Percentiles rank a stretch among this genome's conserved stretches.
These are phyloP conservation scores for Parietaria judaica DNA, from an alignment of 306 rosid genomes.

Conservation along the genomic window DNA sequence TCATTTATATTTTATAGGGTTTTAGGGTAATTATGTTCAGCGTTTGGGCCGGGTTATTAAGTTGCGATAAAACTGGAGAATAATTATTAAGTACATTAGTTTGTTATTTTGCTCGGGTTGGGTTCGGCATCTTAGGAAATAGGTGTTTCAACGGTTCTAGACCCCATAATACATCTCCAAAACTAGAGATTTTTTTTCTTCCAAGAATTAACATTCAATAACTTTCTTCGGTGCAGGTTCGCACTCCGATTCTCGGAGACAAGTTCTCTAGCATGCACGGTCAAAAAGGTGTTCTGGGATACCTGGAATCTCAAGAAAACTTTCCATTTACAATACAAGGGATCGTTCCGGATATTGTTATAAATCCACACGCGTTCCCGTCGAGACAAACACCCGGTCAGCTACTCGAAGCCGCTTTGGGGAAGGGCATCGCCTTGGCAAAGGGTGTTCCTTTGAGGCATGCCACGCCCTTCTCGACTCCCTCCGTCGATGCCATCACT, in stretches of 20 bases:
- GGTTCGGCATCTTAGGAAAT: too few relatives aligned
- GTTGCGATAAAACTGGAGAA: too few relatives aligned
- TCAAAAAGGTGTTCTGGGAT: slow-evolving; percentile 97
- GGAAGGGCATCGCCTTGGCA: slow-evolving; percentile 76
- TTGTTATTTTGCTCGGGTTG: too few relatives aligned
- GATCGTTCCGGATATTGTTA: slow-evolving; percentile 91
- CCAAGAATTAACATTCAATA: not conserved
- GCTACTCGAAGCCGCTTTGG: slow-evolving; percentile 90
- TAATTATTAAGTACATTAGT: too few relatives aligned
- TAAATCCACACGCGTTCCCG: slow-evolving; percentile 97
- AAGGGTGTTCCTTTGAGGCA: slow-evolving; percentile 45
- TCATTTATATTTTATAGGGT: not conserved
- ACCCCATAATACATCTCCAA: too few relatives aligned
- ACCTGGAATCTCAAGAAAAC: slow-evolving; percentile 85
- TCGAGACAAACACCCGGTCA: slow-evolving; percentile 98
- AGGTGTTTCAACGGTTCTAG: too few relatives aligned
- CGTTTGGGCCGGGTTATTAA: too few relatives aligned
- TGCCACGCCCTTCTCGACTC: slow-evolving; percentile 90
- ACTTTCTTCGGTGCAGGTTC: slow-evolving; percentile 44
- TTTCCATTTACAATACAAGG: slow-evolving; percentile 90
- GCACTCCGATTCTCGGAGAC: slow-evolving; percentile 93
- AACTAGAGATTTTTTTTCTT: too few relatives aligned
- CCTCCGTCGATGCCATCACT: slow-evolving; percentile 65
- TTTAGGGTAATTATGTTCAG: too few relatives aligned
- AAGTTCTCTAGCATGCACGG: slow-evolving; percentile 99